phyloP scores from a whole-genome alignment of 176 grass and related monocot genomes.

The Oryza australiensis region DNA sequence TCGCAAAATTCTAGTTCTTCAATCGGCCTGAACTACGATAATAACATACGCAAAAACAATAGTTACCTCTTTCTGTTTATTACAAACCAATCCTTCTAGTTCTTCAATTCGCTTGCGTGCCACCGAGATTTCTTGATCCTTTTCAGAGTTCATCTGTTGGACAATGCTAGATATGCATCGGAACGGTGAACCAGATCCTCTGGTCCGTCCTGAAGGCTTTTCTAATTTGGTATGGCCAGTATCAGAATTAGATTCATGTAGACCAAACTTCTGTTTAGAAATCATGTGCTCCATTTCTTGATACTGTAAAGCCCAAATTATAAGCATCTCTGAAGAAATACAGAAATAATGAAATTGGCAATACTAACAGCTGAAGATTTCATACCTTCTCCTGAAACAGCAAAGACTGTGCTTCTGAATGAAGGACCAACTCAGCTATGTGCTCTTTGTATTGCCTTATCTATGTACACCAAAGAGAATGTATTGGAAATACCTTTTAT shows the following conservation, averaged over 20 bases:
- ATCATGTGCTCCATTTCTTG: conserved; percentile 66
- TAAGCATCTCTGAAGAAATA: conserved; percentile 34
- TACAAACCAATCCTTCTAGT: conserved; percentile 63
- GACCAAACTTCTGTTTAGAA: conserved; percentile 40
- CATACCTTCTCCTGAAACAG: conserved; percentile 78
- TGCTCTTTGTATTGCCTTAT: conserved; percentile 73
- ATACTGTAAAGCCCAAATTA: conserved; percentile 51
- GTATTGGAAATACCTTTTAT: conserved; percentile 37
- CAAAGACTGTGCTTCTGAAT: conserved; percentile 88
- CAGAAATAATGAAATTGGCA: conserved; percentile 21
- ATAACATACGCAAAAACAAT: neutral
- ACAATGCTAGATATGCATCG: conserved; percentile 81
- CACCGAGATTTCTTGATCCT: conserved; percentile 69
- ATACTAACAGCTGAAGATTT: conserved; percentile 23
- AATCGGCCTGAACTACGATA: conserved; percentile 3
- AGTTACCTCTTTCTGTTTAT: conserved; percentile 82
- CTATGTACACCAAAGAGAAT: conserved; percentile 42
- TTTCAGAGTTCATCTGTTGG: conserved; percentile 82
- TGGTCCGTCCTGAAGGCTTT: conserved; percentile 50
- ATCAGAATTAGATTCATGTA: conserved; percentile 45
- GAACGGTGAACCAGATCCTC: conserved; percentile 75
- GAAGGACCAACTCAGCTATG: conserved; percentile 73
- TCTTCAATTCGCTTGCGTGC: conserved; percentile 70
- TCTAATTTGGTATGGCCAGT: conserved; percentile 49
- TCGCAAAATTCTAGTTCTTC: neutral